Conservation (phyloP, 2,329 filamentous ascomycete species). For the Bipolaris gigantea region DNA sequence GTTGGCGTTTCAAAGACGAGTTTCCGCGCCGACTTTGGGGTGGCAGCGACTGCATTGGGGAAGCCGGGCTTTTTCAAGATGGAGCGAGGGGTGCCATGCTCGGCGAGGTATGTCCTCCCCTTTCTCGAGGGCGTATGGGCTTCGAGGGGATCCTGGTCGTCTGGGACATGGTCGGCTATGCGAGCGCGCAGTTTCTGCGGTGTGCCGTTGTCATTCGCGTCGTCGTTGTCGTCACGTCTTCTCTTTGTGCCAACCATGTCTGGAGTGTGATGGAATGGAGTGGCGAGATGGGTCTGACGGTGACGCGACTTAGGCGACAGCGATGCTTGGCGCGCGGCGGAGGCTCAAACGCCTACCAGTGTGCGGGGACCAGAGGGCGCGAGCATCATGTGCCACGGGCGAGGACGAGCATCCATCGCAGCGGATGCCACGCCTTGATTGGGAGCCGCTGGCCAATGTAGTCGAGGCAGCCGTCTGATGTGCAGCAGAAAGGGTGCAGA, state of each 20-base stretch:
- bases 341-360: background rate
- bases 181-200: slow-evolving; percentile 35
- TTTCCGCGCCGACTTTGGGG: slow-evolving; percentile 50
- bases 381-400: background rate
- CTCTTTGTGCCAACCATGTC: slow-evolving; percentile 40
- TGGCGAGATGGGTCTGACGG: slow-evolving; percentile 5
- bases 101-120: slow-evolving; percentile 24
- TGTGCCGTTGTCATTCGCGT: slow-evolving; percentile 23
- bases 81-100: slow-evolving; percentile 37
- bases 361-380: background rate
- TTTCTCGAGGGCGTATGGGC: slow-evolving; percentile 38
- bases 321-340: slow-evolving; percentile 14
- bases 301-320: slow-evolving; percentile 29
- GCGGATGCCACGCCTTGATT: background rate
- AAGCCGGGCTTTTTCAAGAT: slow-evolving; percentile 38
- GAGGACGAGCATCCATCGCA: background rate
- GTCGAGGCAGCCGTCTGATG: background rate
- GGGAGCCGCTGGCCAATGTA: background rate
- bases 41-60: slow-evolving; percentile 32
- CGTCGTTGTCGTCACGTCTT: slow-evolving; percentile 31
- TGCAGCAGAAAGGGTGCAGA: background rate
- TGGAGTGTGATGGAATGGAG: slow-evolving; percentile 9
- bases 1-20: slow-evolving; percentile 52
- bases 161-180: slow-evolving; percentile 14
- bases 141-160: slow-evolving; percentile 26